phyloP scores from a whole-genome alignment of 1,284 basidiomycete species.

The Pseudozyma sp. region DNA sequence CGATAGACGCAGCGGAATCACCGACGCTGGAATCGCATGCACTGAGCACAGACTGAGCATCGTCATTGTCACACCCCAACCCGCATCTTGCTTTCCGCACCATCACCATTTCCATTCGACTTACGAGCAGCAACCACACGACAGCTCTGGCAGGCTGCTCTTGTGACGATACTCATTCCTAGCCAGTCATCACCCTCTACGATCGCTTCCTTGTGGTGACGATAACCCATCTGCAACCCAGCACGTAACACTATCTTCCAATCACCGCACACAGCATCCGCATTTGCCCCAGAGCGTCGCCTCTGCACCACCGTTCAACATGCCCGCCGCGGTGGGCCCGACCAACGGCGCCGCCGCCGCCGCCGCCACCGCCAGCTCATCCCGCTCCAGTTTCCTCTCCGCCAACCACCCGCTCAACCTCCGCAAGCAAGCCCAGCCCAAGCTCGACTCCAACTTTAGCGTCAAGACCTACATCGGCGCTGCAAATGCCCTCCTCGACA shows the following conservation, averaged over 20 bases:
- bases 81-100: no score
- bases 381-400: slow-evolving; percentile 42
- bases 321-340: slow-evolving; percentile 36
- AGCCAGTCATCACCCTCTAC: neutral
- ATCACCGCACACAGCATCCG: neutral
- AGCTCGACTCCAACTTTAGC: slow-evolving; percentile 61
- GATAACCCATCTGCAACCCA: no score
- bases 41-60: no score
- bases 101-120: no score
- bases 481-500: slow-evolving; percentile 65
- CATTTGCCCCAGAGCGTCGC: neutral
- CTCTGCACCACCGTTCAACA: slow-evolving; percentile 1
- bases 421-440: slow-evolving; percentile 60
- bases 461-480: slow-evolving; percentile 67
- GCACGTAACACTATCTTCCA: neutral
- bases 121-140: no score
- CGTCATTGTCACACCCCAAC: neutral
- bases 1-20: slow-evolving; percentile 1
- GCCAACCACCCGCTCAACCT: slow-evolving; percentile 65
- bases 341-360: slow-evolving; percentile 8
- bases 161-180: neutral
- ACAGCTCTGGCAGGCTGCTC: neutral
- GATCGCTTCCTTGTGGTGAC: neutral
- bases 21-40: no score
- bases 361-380: neutral